Percentiles rank a stretch among this genome's conserved stretches.
Evolutionary conservation across 2,329 filamentous ascomycete species (phyloP).

Genomic region (Arthrinium puccinioides): DNA sequence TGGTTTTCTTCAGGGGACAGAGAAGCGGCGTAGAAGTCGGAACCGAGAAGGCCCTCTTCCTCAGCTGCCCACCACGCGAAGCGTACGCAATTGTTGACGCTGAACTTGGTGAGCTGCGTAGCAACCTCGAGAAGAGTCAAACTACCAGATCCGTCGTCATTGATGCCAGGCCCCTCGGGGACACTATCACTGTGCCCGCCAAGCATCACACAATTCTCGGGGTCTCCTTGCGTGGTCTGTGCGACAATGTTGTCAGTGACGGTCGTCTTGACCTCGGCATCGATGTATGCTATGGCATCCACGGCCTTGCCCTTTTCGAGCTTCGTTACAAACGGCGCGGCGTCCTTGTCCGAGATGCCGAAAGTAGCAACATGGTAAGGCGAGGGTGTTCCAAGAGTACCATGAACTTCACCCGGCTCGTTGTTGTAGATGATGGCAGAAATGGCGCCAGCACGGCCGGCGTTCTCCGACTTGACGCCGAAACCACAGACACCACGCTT

Average conservation of each 20-base stretch:
- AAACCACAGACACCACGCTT: conserved; percentile 65
- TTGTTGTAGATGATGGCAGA: conserved; percentile 73
- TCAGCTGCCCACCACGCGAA: conserved; percentile 64
- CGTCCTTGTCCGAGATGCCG: conserved; percentile 55
- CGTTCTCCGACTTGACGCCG: conserved; percentile 60
- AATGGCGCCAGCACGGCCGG: conserved; percentile 61
- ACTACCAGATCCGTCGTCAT: conserved; percentile 68
- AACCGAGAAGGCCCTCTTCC: conserved; percentile 60
- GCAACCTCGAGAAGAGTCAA: conserved; percentile 56
- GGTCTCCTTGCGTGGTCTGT: conserved; percentile 50
- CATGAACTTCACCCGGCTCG: conserved; percentile 52
- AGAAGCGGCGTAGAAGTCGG: conserved; percentile 50
- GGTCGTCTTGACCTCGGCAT: conserved; percentile 47
- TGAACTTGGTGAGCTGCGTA: conserved; percentile 47
- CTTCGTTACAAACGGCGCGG: conserved; percentile 44
- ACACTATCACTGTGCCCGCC: conserved; percentile 60
- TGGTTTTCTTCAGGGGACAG: conserved; percentile 51
- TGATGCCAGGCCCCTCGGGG: conserved; percentile 62
- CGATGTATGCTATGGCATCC: conserved; percentile 51
- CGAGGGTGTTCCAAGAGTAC: conserved; percentile 59
- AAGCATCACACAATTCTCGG: conserved; percentile 57
- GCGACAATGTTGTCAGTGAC: conserved; percentile 54
- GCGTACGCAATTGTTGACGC: conserved; percentile 57
- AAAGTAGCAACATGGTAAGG: conserved; percentile 60
- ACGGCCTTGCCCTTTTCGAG: conserved; percentile 44